Evolutionary conservation across 495 filamentous ascomycete species (phyloP).

Genomic region (Elaphomyces granulatus): DNA sequence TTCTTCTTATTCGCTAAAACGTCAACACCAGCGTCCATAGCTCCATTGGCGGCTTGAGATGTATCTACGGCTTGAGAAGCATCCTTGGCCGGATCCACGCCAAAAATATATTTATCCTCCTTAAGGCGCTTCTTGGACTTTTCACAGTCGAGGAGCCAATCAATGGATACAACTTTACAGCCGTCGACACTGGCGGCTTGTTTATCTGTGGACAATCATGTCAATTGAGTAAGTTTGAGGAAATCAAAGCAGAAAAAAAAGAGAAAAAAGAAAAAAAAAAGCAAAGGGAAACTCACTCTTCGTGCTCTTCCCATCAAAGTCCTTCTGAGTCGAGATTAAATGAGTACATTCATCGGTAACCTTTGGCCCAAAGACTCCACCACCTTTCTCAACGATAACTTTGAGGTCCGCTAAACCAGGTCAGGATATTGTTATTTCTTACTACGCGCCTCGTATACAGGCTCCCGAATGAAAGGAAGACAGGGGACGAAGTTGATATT

Average conservation of each 20-base stretch:
- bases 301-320: slow-evolving; percentile 32
- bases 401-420: slow-evolving; percentile 29
- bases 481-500: slow-evolving; percentile 4
- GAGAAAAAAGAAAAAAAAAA: background rate
- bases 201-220: slow-evolving; percentile 24
- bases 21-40: background rate
- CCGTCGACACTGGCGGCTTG: slow-evolving; percentile 29
- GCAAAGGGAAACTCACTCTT: slow-evolving; percentile 18
- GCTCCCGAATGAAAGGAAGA: background rate
- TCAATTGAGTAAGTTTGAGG: background rate
- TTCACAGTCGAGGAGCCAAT: slow-evolving; percentile 46
- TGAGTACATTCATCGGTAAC: slow-evolving; percentile 43
- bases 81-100: background rate
- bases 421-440: too few species aligned
- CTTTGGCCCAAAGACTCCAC: slow-evolving; percentile 31
- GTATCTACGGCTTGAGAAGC: too few species aligned
- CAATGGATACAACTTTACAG: slow-evolving; percentile 43
- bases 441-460: too few species aligned
- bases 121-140: slow-evolving; percentile 26
- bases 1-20: background rate
- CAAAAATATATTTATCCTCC: slow-evolving; percentile 27
- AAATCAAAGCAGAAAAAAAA: background rate
- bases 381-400: slow-evolving; percentile 28
- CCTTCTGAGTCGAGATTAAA: slow-evolving; percentile 39
- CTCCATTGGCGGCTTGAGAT: too few species aligned